phyloP scores from a whole-genome alignment of 139 green algal species.

The Monoraphidium neglectum region DNA sequence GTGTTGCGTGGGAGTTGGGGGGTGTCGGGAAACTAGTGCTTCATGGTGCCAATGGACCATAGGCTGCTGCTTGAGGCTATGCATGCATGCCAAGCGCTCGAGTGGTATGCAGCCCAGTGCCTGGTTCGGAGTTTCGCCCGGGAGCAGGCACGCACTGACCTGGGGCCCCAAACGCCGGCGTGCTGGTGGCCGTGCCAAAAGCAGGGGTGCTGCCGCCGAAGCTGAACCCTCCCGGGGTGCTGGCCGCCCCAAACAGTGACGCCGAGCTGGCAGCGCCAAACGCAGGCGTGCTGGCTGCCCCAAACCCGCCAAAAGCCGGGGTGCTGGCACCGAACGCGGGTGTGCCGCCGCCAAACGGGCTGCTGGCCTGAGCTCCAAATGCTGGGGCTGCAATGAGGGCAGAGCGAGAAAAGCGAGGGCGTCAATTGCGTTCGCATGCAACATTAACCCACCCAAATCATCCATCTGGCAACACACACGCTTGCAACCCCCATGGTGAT shows the following conservation, averaged over 20 bases:
- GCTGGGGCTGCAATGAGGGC: slow-evolving; percentile 17
- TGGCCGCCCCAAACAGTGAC: slow-evolving; percentile 10
- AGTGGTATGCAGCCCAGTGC: neutral
- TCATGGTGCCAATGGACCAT: neutral
- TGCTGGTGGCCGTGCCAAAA: slow-evolving; percentile 21
- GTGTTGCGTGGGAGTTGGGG: no score
- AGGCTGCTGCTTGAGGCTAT: neutral
- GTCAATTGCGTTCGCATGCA: no score
- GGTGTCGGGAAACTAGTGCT: no score
- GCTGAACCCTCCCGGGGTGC: neutral
- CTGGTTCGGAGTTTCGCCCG: neutral
- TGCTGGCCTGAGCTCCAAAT: slow-evolving; percentile 14
- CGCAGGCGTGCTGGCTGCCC: slow-evolving; percentile 1
- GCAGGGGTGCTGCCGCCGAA: slow-evolving; percentile 23
- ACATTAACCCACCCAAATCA: no score
- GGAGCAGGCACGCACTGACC: neutral
- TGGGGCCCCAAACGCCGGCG: slow-evolving; percentile 29
- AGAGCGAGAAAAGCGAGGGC: no score
- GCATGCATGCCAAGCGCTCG: neutral
- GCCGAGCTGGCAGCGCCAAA: neutral
- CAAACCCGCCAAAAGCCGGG: slow-evolving; percentile 30
- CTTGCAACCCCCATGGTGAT: no score
- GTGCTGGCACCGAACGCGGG: slow-evolving; percentile 15
- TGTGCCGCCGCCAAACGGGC: slow-evolving; percentile 22
- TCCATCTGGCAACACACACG: no score